Evolutionary conservation across 2,329 filamentous ascomycete species (phyloP).

Genomic region (Colletotrichum sansevieriae): DNA sequence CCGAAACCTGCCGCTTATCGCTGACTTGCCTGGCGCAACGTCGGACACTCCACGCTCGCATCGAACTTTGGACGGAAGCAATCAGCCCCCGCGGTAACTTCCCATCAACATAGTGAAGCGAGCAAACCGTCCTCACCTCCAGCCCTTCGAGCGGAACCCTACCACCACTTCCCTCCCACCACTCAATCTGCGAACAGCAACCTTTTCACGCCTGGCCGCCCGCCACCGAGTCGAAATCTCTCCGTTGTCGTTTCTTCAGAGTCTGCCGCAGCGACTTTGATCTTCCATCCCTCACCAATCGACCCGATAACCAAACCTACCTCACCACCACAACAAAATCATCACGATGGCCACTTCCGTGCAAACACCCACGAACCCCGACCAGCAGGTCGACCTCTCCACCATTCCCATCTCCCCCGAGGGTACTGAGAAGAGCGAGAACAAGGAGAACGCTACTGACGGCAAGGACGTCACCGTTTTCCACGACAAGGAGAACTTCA

Average conservation of each 20-base stretch:
- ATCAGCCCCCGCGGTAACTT: slow-evolving; percentile 45
- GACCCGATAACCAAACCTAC: slow-evolving; percentile 10
- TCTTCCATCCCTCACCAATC: slow-evolving; percentile 30
- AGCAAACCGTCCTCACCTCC: slow-evolving; percentile 34
- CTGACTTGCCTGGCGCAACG: slow-evolving; percentile 57
- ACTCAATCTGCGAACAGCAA: slow-evolving; percentile 26
- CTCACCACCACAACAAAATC: slow-evolving; percentile 28
- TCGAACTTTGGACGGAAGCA: slow-evolving; percentile 43
- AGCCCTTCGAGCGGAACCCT: slow-evolving; percentile 40
- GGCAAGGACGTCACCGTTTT: slow-evolving; percentile 88
- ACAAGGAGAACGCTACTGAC: slow-evolving; percentile 62
- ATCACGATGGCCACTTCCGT: slow-evolving; percentile 53
- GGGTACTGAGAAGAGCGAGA: slow-evolving; percentile 66
- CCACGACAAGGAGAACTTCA: slow-evolving; percentile 99
- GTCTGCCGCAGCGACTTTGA: slow-evolving; percentile 29
- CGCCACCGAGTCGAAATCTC: slow-evolving; percentile 5
- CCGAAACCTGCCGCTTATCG: slow-evolving; percentile 40
- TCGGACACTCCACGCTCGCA: slow-evolving; percentile 42
- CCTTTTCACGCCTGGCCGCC: slow-evolving; percentile 8
- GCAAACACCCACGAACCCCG: slow-evolving; percentile 41
- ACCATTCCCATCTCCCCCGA: slow-evolving; percentile 77
- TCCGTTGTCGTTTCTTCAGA: slow-evolving; percentile 28
- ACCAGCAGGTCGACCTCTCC: slow-evolving; percentile 73
- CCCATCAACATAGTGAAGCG: slow-evolving; percentile 38
- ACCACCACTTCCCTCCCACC: slow-evolving; percentile 31